A percentile compares a stretch with the other conserved stretches of the same genome.
These are phyloP conservation scores for Seminavis robusta DNA, from an alignment of 108 stramenopile species.

Conservation along the genomic window DNA sequence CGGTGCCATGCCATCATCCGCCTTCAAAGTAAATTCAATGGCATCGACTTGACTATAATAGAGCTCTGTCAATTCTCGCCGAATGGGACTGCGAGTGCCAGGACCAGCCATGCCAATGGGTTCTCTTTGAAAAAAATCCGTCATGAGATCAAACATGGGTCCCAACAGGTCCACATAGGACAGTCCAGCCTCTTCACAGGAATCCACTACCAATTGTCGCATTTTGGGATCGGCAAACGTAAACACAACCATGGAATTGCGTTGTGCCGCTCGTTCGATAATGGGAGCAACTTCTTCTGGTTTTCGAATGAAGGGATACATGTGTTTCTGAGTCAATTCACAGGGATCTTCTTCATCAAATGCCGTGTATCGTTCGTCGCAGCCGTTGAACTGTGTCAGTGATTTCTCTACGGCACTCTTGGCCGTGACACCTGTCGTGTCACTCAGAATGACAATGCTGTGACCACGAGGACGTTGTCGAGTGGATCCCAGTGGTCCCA, in stretches of 20 bases:
- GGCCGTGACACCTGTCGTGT: slow-evolving; percentile 35
- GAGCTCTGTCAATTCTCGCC: slow-evolving; percentile 19
- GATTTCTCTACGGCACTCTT: slow-evolving; percentile 24
- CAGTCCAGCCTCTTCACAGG: slow-evolving; percentile 15
- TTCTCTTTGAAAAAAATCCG: slow-evolving; percentile 19
- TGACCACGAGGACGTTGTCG: not conserved
- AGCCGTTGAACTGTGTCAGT: slow-evolving; percentile 37
- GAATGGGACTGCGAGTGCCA: not conserved
- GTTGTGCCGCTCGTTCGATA: slow-evolving; percentile 18
- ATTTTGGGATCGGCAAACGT: slow-evolving; percentile 35
- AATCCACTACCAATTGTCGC: slow-evolving; percentile 6
- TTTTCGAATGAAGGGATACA: slow-evolving; percentile 16
- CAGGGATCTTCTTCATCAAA: not conserved
- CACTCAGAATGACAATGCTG: slow-evolving; percentile 28
- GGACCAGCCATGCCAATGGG: slow-evolving; percentile 30
- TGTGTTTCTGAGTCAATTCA: not conserved
- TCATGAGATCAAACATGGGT: slow-evolving; percentile 25
- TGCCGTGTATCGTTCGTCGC: slow-evolving; percentile 4
- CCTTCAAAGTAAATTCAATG: slow-evolving; percentile 42
- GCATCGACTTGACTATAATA: slow-evolving; percentile 45
- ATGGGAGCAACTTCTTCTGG: slow-evolving; percentile 15
- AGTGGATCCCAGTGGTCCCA: slow-evolving; percentile 1
- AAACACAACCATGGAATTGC: slow-evolving; percentile 28
- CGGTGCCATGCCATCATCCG: slow-evolving; percentile 37
- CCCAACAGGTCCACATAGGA: slow-evolving; percentile 37